phyloP scores from a whole-genome alignment of 352 stramenopile species.

The Pilasporangium apinafurcum region DNA sequence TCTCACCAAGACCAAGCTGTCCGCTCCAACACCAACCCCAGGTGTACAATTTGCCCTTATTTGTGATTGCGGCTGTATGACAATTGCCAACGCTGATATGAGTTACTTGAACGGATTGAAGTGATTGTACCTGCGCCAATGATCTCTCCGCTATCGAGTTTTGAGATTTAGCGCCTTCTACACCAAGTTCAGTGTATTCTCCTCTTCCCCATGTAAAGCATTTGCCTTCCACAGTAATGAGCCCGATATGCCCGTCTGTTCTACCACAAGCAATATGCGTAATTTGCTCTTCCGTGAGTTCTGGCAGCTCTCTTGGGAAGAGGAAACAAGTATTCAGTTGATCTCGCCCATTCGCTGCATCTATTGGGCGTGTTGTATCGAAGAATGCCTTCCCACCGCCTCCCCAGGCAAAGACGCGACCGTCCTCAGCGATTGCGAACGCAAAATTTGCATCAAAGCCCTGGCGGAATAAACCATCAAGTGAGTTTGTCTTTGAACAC shows the following conservation, averaged over 20 bases:
- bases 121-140: neutral
- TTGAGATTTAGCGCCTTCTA: constrained; percentile 10
- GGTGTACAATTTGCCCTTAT: constrained; percentile 39
- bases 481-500: neutral
- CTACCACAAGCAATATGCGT: constrained; percentile 32
- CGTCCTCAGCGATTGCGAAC: constrained; percentile 77
- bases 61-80: constrained; percentile 45
- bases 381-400: constrained; percentile 49
- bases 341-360: neutral
- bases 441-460: constrained; percentile 64
- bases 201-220: constrained; percentile 62
- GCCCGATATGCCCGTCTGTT: constrained; percentile 38
- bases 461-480: constrained; percentile 5
- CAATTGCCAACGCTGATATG: constrained; percentile 56
- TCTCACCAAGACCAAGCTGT: constrained; percentile 54
- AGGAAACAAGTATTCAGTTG: constrained; percentile 27
- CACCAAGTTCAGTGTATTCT: constrained; percentile 54
- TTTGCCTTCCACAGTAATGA: constrained; percentile 18
- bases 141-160: constrained; percentile 1
- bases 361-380: constrained; percentile 8
- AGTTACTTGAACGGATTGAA: constrained; percentile 8
- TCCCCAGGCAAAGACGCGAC: constrained; percentile 86
- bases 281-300: constrained; percentile 16
- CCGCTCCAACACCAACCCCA: constrained; percentile 71
- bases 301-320: constrained; percentile 27